phyloP scores from a whole-genome alignment of 257 asterid genomes.

The Cruciata laevipes region DNA sequence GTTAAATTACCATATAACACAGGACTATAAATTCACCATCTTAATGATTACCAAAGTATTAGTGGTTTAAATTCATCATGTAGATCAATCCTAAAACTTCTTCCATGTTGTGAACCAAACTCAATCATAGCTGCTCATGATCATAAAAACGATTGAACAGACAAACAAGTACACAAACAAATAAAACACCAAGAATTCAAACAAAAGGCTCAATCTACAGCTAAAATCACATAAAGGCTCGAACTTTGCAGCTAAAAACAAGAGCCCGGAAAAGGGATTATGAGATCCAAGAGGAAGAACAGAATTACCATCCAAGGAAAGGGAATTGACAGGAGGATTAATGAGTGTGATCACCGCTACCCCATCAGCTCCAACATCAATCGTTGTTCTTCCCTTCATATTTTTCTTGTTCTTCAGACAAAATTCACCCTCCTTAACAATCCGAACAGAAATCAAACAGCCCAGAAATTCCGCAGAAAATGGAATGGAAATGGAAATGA shows the following conservation, averaged over 20 bases:
- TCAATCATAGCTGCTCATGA: not conserved
- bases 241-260: not conserved
- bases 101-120: not conserved
- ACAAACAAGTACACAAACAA: not conserved
- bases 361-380: conserved; percentile 93
- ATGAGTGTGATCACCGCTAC: conserved; percentile 81
- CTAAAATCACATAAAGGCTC: not conserved
- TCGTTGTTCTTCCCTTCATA: conserved; percentile 57
- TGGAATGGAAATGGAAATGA: not conserved
- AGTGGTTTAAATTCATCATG: no score
- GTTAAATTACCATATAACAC: not conserved
- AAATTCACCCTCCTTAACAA: not conserved
- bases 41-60: not conserved
- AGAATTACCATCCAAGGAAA: conserved; percentile 75
- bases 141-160: not conserved
- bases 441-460: not conserved
- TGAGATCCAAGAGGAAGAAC: not conserved
- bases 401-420: not conserved
- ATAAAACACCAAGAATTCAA: not conserved
- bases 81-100: not conserved
- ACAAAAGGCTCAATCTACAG: not conserved
- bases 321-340: conserved; percentile 98
- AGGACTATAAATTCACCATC: not conserved
- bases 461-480: not conserved
- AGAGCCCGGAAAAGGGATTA: conserved; percentile 3